Conservation (phyloP, 257 asterid species). For the Jaltomata sinuosa region DNA sequence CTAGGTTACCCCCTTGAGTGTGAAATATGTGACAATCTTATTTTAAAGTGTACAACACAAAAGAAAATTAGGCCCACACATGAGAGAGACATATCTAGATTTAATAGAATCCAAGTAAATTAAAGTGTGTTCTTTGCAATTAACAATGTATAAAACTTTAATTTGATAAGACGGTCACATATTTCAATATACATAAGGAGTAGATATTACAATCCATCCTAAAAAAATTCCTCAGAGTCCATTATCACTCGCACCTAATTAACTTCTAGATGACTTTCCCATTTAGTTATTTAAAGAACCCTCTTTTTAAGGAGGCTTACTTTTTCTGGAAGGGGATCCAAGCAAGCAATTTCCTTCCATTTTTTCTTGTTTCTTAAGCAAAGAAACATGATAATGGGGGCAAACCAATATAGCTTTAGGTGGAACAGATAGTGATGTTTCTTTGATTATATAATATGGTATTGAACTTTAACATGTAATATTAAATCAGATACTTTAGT, state of each 20-base stretch:
- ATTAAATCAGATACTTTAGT: background rate
- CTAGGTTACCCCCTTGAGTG: background rate
- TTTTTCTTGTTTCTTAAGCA: conserved; percentile 1
- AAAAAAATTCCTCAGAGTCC: background rate
- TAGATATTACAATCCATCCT: background rate
- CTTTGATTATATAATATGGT: conserved; percentile 16
- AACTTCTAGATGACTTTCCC: conserved; percentile 11
- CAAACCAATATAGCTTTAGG: conserved; percentile 15
- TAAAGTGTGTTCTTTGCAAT: background rate
- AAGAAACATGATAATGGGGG: conserved; percentile 14
- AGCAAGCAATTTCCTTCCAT: background rate
- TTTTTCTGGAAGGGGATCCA: conserved; percentile 22
- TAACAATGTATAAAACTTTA: background rate
- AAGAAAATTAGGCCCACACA: background rate
- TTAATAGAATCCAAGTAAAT: background rate
- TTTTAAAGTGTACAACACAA: background rate
- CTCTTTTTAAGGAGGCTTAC: conserved; percentile 7
- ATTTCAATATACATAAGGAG: background rate
- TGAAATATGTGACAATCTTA: background rate
- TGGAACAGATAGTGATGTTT: conserved; percentile 20
- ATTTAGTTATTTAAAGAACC: background rate
- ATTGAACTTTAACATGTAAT: conserved; percentile 20
- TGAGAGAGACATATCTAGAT: background rate
- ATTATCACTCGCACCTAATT: background rate
- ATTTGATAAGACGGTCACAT: background rate